Evolutionary conservation across 768 basidiomycete genomes (phyloP), one percentile per base, ranked within the genome.

Genomic region (Mycena capillaripes): DNA sequence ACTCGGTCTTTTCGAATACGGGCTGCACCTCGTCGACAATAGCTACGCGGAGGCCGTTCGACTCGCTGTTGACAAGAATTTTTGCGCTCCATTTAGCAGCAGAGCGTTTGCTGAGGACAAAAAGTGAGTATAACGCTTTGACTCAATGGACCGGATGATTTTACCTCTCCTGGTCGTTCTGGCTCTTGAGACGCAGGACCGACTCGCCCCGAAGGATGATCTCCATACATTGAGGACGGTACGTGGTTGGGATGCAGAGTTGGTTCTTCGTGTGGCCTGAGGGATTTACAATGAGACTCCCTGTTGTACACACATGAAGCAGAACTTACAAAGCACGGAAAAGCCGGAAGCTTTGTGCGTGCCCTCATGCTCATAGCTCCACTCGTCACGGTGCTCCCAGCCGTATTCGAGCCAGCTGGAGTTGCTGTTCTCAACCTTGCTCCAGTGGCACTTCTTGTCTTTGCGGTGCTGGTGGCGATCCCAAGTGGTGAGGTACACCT

Each of bases 211-310:
- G 58, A 11, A 70, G 57, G n/a, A 34, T 70, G 38, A 74, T 70
- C 25, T 70, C 72, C 48, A 74, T 40, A 19, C 23, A 50, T 1
- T 55, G 44, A 8, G 58, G 57, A n/a, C 59, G 62, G 50, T 66
- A 74, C 10, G 11, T 29, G 32, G 69, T 70, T 8, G 72, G 72
- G 42, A 74, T 58, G 21, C 40, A 44, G 57, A 74, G 72, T 19
- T 56, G 48, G 48, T 74, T 69, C 63, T 56, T 74, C 3, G 72
- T 74, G 34, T 66, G 68, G 58, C 72, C 72, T 73, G 6, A 46
- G 11, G 8, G 10, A 68, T 11, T 40, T 3, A 11, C 23, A 68
- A 42, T 57, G 23, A 56, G 53, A 58, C 10, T n/a, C 23, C 48
- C 12, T 38, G n/a, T 19, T 19, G 25, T 36, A 36, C 34, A 25